Evolutionary conservation across 2,329 filamentous ascomycete genomes (phyloP).

Genomic region (Sporothrix mexicana): DNA sequence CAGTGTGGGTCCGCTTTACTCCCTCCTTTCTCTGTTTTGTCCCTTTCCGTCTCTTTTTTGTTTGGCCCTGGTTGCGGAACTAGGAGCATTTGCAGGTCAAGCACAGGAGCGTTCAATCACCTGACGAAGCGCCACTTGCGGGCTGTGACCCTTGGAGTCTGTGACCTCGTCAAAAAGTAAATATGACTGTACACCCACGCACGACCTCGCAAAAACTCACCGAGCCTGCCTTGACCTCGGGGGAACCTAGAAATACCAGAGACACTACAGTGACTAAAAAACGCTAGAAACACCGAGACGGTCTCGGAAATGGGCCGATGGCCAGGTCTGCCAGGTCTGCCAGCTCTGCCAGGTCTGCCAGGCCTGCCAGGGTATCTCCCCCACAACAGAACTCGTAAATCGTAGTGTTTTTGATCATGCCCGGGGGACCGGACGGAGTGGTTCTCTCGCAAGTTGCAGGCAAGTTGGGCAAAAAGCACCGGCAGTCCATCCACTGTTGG

Average conservation of each 20-base stretch:
- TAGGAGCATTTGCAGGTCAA: constrained; percentile 19
- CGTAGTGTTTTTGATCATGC: constrained; percentile 9
- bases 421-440: neutral
- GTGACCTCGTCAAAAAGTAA: neutral
- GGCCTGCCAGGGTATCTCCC: neutral
- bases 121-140: constrained; percentile 14
- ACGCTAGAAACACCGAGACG: no score
- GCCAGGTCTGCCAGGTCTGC: neutral
- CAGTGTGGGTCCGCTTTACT: neutral
- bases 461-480: neutral
- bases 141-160: neutral
- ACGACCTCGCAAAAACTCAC: neutral
- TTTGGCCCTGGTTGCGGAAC: neutral
- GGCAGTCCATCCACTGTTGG: no score
- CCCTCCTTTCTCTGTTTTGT: neutral
- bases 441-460: neutral
- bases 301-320: no score
- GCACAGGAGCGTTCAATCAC: constrained; percentile 26
- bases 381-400: neutral
- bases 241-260: neutral
- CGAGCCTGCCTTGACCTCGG: constrained; percentile 1
- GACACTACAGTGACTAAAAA: no score
- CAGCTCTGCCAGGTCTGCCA: neutral
- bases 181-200: neutral
- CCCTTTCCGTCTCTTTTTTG: neutral